phyloP scores from a whole-genome alignment of 2,329 filamentous ascomycete species.

The Pezicula radicicola region DNA sequence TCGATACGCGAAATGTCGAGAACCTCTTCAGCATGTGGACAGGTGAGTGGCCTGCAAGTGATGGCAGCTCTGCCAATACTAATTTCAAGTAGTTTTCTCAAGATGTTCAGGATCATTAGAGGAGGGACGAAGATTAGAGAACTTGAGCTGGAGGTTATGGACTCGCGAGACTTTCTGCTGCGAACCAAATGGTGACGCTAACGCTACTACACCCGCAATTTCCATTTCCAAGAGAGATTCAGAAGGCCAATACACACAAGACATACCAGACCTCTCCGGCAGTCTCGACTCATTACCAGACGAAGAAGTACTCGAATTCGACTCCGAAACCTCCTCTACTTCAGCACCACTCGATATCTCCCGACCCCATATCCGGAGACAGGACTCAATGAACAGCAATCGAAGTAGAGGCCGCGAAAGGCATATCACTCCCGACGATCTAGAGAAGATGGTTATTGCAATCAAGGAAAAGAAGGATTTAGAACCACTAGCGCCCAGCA shows the following conservation, averaged over 20 bases:
- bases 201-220: conserved; percentile 38
- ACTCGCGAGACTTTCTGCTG: conserved; percentile 91
- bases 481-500: conserved; percentile 45
- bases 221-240: conserved; percentile 28
- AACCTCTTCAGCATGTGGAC: conserved; percentile 97
- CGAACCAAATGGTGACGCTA: conserved; percentile 56
- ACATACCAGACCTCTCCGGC: conserved; percentile 70
- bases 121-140: conserved; percentile 88
- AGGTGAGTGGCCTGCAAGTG: conserved; percentile 53
- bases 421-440: conserved; percentile 87
- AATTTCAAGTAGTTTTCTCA: conserved; percentile 68
- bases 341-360: conserved; percentile 54
- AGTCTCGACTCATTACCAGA: conserved; percentile 74
- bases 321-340: conserved; percentile 32
- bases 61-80: neutral
- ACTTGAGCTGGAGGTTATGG: conserved; percentile 95
- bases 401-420: conserved; percentile 74
- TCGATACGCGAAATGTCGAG: conserved; percentile 89
- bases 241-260: conserved; percentile 41
- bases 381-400: conserved; percentile 65
- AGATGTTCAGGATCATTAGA: conserved; percentile 93
- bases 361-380: conserved; percentile 65
- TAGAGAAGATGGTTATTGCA: conserved; percentile 90
- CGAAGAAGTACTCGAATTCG: conserved; percentile 61
- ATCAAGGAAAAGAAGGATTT: conserved; percentile 82